phyloP scores from a whole-genome alignment of 495 filamentous ascomycete genomes.

The Elasticomyces elasticus region DNA sequence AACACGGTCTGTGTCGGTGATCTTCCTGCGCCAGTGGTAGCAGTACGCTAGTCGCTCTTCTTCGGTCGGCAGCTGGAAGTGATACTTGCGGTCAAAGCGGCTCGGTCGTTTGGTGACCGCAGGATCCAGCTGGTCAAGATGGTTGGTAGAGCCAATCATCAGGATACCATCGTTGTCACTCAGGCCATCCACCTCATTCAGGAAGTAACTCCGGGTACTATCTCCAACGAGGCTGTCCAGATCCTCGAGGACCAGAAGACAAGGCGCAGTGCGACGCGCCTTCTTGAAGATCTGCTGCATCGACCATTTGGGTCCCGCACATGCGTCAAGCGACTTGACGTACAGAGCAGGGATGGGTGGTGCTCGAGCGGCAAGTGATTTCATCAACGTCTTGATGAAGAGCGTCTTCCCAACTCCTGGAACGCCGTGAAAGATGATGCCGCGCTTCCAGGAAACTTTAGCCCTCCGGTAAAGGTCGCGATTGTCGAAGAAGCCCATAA shows the following conservation, averaged over 20 bases:
- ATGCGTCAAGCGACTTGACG: constrained; percentile 26
- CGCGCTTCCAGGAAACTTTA: constrained; percentile 55
- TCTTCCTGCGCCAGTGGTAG: constrained; percentile 33
- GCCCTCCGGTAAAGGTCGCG: constrained; percentile 44
- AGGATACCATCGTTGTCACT: constrained; percentile 34
- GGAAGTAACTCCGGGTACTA: constrained; percentile 32
- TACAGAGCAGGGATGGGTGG: constrained; percentile 32
- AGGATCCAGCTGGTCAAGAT: constrained; percentile 34
- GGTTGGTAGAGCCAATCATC: constrained; percentile 36
- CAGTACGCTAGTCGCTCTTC: constrained; percentile 28
- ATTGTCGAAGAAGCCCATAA: constrained; percentile 49
- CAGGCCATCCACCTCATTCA: constrained; percentile 24
- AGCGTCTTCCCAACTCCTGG: constrained; percentile 39
- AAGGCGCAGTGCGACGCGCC: constrained; percentile 31
- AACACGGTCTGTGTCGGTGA: constrained; percentile 29
- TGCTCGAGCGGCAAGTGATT: constrained; percentile 28
- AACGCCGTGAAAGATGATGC: constrained; percentile 49
- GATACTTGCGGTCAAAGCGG: constrained; percentile 36
- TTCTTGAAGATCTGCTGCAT: constrained; percentile 31
- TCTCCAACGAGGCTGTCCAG: constrained; percentile 33
- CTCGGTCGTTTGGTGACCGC: constrained; percentile 32
- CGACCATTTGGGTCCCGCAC: constrained; percentile 28
- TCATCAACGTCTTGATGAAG: constrained; percentile 36
- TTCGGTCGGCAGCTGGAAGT: constrained; percentile 29
- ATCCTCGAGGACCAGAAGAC: constrained; percentile 36